phyloP scores from a whole-genome alignment of 164 flowering plant species.

The Annona cherimola region DNA sequence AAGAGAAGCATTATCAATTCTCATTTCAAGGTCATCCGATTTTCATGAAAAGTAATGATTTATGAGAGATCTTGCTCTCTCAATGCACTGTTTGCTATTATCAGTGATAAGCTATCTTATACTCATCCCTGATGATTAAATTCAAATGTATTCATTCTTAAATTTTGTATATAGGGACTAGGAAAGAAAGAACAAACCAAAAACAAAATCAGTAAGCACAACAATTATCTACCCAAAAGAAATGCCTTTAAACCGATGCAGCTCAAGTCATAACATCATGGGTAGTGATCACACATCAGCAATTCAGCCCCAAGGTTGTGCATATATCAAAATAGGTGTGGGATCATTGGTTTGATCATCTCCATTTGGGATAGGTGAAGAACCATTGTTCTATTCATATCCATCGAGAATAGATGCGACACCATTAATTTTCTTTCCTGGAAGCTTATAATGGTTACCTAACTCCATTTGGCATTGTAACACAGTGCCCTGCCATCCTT shows the following conservation, averaged over 20 bases:
- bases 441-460: background rate
- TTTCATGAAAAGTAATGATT: no score
- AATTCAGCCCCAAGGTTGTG: slow-evolving; percentile 63
- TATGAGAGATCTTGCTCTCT: no score
- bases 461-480: slow-evolving; percentile 57
- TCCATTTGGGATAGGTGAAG: slow-evolving; percentile 38
- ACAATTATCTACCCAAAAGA: background rate
- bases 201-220: background rate
- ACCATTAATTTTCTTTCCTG: background rate
- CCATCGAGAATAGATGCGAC: background rate
- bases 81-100: no score
- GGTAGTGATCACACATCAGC: slow-evolving; percentile 77
- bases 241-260: slow-evolving; percentile 71
- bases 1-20: no score
- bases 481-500: slow-evolving; percentile 72
- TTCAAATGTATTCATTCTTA: background rate
- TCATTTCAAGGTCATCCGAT: no score
- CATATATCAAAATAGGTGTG: slow-evolving; percentile 30
- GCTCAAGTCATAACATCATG: slow-evolving; percentile 59
- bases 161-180: no score
- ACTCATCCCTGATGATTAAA: background rate
- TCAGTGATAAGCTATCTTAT: no score
- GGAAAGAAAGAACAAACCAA: no score
- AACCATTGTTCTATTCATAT: background rate
- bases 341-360: slow-evolving; percentile 8